Base-by-base conservation (phyloP, 2,329 filamentous ascomycete genomes). In the Pseudophaeomoniella oleicola region DNA sequence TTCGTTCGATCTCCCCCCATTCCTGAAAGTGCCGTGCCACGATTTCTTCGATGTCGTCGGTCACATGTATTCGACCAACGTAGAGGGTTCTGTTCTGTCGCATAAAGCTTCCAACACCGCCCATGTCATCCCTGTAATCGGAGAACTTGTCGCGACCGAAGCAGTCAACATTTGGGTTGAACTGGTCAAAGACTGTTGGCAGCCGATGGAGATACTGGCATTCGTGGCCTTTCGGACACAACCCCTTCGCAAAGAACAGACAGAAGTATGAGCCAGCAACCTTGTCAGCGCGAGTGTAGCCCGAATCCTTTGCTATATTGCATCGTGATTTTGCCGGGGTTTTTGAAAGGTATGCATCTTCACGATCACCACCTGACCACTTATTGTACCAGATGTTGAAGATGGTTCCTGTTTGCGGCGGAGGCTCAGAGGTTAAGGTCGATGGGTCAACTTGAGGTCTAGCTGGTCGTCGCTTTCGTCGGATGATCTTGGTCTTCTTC, bases 341-440 rank as follows among this genome's bases (percentile, higher is more conserved):
- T 53, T 94, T 80, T 22, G 81, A 84, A 3, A 86, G 71, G 52
- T 88, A 86, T 49, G 87, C 85, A 64, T 92, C 86, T 54, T 96
- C 88, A 42, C 86, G 75, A 59, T 98, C 90, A 51, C 90, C 90
- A 46, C 90, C 90, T 1, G 79, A 81, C 87, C 88, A 96, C 61
- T 94, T 96, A 65, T 94, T 94, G 63, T 94, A 94, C 88, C 87
- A 94, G 52, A 93, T 92, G 60, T 98, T 98, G 70, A 90, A 98
- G 40, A 87, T 85, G 0, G 84, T 93, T 37, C 90, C 90, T 0
- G 88, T 96, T 51, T 96, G 87, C 2, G 84, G 82, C 12, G 87
- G 85, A 3, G 83, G 81, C 49, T 94, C 85, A 19, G 79, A 79
- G 49, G 81, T 83, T 60, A 93, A 72, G 31, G 78, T 78, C 30